Base-by-base conservation (phyloP, 1,284 basidiomycete genomes). In the Pyrrhoderma lamaoense region DNA sequence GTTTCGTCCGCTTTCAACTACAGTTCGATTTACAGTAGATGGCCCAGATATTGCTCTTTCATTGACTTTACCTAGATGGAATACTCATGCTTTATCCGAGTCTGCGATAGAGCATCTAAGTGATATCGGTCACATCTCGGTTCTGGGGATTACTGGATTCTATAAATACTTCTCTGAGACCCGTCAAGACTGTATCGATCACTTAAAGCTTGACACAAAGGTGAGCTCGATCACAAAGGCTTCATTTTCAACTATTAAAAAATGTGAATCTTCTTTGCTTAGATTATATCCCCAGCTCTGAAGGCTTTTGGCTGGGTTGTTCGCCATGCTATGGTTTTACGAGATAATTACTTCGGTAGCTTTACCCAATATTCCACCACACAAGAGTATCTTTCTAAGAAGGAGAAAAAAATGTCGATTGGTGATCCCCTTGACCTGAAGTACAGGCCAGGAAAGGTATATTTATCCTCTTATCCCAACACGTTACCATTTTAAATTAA, bases 291-390 rank as follows among this genome's bases (percentile, higher is more conserved):
- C 59, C 70, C 4, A 61, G 64, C 77, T 3, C 86, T 85, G 67
- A 89, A 86, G 61, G 72, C 75, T 0, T 70, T 92, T 45, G 93
- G 92, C 16, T 95, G 92, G 91, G 82, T 82, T 0, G 77, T 93
- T 51, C 81, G 93, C 31, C 82, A 91, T 60, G 73, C 93, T 58
- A 87, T 97, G 80, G 81, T 86, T 43, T 62, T 95, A 48, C 81
- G 86, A 50, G 91, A 94, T 60, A 95, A 96, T 64, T 96, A 96
- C 65, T 82, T 95, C 52, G 93, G 93, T 16, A 76, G 79, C 3
- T 96, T 93, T 65, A 95, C 92, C 1, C 88, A 93, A 59, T 96
- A 93, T 61, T 83, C 83, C 5, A 94, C 90, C 0, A 73, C 91
- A 46, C 77, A 77, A 25, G 93, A 96, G 68, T 93, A 89, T 62